Percentiles rank a stretch among this genome's conserved stretches.
Conservation (phyloP, 2,329 filamentous ascomycete genomes). For the Dactylellina parvicollis region DNA sequence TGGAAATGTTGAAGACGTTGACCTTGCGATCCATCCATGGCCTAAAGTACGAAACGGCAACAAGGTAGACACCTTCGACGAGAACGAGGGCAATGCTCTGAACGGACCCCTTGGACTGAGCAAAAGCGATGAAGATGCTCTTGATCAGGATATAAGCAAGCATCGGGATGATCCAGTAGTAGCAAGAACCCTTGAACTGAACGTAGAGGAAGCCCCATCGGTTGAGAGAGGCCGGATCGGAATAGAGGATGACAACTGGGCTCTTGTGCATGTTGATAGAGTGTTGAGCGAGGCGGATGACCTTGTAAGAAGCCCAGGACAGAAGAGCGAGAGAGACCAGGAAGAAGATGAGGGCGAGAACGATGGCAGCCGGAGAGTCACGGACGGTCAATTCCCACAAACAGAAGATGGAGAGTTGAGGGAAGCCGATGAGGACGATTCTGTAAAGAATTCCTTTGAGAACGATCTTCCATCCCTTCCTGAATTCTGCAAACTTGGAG, state of each 20-base stretch:
- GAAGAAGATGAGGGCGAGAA: conserved; percentile 88
- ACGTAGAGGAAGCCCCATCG: conserved; percentile 99
- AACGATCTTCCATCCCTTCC: conserved; percentile 90
- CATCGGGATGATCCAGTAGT: conserved; percentile 89
- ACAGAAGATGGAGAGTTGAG: conserved; percentile 87
- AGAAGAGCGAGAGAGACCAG: conserved; percentile 80
- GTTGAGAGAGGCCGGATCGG: conserved; percentile 90
- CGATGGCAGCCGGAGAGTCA: conserved; percentile 85
- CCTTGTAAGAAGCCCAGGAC: conserved; percentile 86
- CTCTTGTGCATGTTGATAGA: conserved; percentile 94
- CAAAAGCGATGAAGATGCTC: conserved; percentile 85
- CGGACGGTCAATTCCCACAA: conserved; percentile 90
- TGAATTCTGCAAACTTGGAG: conserved; percentile 91
- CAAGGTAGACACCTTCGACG: conserved; percentile 80
- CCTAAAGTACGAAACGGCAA: conserved; percentile 79
- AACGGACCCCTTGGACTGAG: conserved; percentile 74
- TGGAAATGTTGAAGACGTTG: conserved; percentile 94
- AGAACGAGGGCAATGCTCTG: conserved; percentile 85
- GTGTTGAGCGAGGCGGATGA: conserved; percentile 85
- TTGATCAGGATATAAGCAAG: conserved; percentile 85
- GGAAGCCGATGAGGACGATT: conserved; percentile 86
- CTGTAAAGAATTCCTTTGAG: conserved; percentile 94
- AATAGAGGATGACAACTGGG: conserved; percentile 95
- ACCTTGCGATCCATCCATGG: conserved; percentile 99
- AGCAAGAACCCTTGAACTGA: conserved; percentile 92